Evolutionary conservation across 163 green algal genomes (phyloP).

Genomic region (Scenedesmus sp.): DNA sequence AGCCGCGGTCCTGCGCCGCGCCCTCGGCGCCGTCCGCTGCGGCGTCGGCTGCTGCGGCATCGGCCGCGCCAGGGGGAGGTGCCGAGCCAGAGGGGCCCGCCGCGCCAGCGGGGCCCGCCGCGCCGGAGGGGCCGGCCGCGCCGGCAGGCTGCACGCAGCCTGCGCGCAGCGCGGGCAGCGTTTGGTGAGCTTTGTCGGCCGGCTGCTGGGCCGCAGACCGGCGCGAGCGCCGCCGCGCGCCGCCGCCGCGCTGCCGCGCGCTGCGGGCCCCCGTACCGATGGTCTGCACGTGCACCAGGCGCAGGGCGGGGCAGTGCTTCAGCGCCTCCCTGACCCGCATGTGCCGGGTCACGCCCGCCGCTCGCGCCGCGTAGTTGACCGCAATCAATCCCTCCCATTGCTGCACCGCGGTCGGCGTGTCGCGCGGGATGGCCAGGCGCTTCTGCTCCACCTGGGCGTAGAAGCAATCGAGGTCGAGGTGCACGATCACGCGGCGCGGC

Average conservation of each 20-base stretch:
- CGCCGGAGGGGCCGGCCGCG: background rate
- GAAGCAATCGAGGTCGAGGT: slow-evolving; percentile 87
- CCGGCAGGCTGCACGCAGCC: background rate
- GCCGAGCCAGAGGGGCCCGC: no score
- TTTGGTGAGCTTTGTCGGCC: background rate
- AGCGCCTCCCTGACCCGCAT: slow-evolving; percentile 81
- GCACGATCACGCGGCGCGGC: slow-evolving; percentile 66
- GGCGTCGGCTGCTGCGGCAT: no score
- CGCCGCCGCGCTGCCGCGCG: no score
- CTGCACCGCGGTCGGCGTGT: slow-evolving; percentile 83
- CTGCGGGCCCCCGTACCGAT: slow-evolving; percentile 77
- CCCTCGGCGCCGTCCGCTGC: no score
- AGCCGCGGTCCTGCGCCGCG: slow-evolving; percentile 22
- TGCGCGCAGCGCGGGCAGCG: background rate
- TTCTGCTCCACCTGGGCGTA: slow-evolving; percentile 93
- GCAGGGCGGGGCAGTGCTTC: slow-evolving; percentile 83
- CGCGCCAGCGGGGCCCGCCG: background rate
- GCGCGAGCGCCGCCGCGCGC: no score
- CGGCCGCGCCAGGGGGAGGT: no score
- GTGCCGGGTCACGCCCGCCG: slow-evolving; percentile 77
- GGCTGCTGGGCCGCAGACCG: no score
- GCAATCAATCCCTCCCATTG: slow-evolving; percentile 93
- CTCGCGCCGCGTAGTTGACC: slow-evolving; percentile 92
- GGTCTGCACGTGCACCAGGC: slow-evolving; percentile 90
- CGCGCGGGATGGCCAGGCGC: slow-evolving; percentile 74